Evolutionary conservation across 164 flowering plant genomes (phyloP), one percentile per base, ranked within the genome.

Genomic region (Paratinospora sagittata): DNA sequence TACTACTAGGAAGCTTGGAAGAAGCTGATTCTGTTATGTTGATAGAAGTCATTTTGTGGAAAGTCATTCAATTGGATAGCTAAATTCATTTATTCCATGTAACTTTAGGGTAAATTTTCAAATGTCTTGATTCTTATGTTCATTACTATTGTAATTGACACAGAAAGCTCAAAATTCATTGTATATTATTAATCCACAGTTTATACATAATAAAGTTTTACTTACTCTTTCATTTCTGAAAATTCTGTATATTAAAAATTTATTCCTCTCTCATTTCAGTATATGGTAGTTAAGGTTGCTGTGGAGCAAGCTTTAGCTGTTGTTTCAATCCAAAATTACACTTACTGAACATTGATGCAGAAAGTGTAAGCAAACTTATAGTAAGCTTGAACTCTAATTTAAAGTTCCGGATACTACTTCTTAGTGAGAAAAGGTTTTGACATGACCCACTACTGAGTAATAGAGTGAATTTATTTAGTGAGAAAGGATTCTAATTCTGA

Each of bases 151-250:
- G 30, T 37, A 66, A 66, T 37, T 11, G 37, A 41, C 23, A 41
- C 27, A n/a, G 37, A 41, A 36, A 9, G 10, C 69, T 24, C 55
- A 19, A 66, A 14, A 66, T 36, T 66, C 69, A 39, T 3, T 66
- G 55, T 66, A 43, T 41, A 66, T 39, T 23, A 66, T 34, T 2
- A 36, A 66, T 4, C 8, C 23, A 23, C 52, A 66, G 69, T 27
- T 66, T 66, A 66, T 41, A 23, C 43, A 39, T 66, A 36, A 66
- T 24, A 21, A n/a, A 41, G 14, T 66, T 66, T 17, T 66, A 0
- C 55, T 55, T 43, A 10, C 14, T 55, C 61, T 30, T 30, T 55
- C 24, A 19, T n/a, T 21, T 55, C n/a, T 52, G 23, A n/a, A 52
- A n/a, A 2, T 55, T 6, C 8, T n/a, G 2, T 19, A 6, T 8